Evolutionary conservation across 305 asterid genomes (phyloP).

Genomic region (Fraxinus nigra): DNA sequence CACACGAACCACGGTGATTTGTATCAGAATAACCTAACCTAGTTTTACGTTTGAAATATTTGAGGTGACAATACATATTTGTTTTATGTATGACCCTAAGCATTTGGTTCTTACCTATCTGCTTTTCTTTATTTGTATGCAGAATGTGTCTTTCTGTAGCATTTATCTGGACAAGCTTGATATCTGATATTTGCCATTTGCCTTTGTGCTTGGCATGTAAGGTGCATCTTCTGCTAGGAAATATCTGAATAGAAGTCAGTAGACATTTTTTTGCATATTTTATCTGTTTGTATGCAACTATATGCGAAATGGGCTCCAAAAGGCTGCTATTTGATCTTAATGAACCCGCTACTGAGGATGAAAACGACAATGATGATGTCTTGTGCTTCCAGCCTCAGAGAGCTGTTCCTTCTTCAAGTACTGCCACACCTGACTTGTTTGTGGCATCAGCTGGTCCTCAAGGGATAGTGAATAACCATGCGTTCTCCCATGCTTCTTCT

Average conservation of each 20-base stretch:
- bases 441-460: slow-evolving; percentile 58
- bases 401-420: slow-evolving; percentile 73
- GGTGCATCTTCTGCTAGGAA: slow-evolving; percentile 45
- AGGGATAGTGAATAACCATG: slow-evolving; percentile 81
- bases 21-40: background rate
- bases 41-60: slow-evolving; percentile 3
- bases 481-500: slow-evolving; percentile 95
- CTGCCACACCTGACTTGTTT: slow-evolving; percentile 61
- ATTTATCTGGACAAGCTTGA: slow-evolving; percentile 34
- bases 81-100: slow-evolving; percentile 6
- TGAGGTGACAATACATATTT: background rate
- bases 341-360: slow-evolving; percentile 87
- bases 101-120: slow-evolving; percentile 30
- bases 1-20: background rate
- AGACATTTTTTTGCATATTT: slow-evolving; percentile 43
- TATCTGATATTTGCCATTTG: slow-evolving; percentile 42
- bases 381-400: slow-evolving; percentile 82
- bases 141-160: slow-evolving; percentile 35
- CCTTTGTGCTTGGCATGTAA: slow-evolving; percentile 47
- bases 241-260: slow-evolving; percentile 33
- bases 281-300: slow-evolving; percentile 57
- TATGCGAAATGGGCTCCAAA: slow-evolving; percentile 87
- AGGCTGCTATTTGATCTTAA: slow-evolving; percentile 91
- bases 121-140: slow-evolving; percentile 36
- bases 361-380: slow-evolving; percentile 62